Percentiles rank a stretch among this genome's conserved stretches.
These are phyloP conservation scores for Coemansia sp. DNA, from an alignment of 192 early-diverging fungal species.

Conservation along the genomic window DNA sequence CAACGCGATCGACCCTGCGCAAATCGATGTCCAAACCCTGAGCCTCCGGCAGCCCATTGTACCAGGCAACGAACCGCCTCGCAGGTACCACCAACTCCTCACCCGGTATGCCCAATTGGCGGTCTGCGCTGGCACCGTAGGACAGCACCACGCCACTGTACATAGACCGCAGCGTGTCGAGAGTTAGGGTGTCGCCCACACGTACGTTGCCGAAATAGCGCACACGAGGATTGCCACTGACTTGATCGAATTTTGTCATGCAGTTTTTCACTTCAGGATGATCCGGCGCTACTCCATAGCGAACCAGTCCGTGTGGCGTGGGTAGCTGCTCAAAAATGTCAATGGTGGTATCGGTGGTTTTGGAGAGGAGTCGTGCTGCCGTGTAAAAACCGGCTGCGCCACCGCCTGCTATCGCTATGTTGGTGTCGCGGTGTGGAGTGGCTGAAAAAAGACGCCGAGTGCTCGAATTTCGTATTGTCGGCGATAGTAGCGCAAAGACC, in stretches of 20 bases:
- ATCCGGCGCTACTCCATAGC: conserved; percentile 95
- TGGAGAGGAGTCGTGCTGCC: conserved; percentile 72
- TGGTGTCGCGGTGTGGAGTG: not conserved
- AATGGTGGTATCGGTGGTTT: conserved; percentile 49
- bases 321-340: conserved; percentile 87
- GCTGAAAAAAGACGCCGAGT: not conserved
- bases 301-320: conserved; percentile 84
- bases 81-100: conserved; percentile 74
- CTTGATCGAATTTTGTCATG: conserved; percentile 80
- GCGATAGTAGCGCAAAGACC: not conserved
- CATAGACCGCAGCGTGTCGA: conserved; percentile 54
- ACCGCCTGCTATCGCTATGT: conserved; percentile 70
- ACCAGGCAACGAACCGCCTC: conserved; percentile 89
- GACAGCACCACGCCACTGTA: conserved; percentile 82
- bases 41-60: conserved; percentile 82
- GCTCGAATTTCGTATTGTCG: not conserved
- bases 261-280: conserved; percentile 91
- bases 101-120: conserved; percentile 62
- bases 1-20: conserved; percentile 64
- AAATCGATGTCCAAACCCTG: conserved; percentile 64
- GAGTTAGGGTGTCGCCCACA: conserved; percentile 57
- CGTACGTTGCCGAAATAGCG: conserved; percentile 79
- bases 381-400: conserved; percentile 93
- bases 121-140: conserved; percentile 81
- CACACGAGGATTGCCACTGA: conserved; percentile 66